Conservation (phyloP, 2,329 filamentous ascomycete genomes). For the Verticillium dahliae region DNA sequence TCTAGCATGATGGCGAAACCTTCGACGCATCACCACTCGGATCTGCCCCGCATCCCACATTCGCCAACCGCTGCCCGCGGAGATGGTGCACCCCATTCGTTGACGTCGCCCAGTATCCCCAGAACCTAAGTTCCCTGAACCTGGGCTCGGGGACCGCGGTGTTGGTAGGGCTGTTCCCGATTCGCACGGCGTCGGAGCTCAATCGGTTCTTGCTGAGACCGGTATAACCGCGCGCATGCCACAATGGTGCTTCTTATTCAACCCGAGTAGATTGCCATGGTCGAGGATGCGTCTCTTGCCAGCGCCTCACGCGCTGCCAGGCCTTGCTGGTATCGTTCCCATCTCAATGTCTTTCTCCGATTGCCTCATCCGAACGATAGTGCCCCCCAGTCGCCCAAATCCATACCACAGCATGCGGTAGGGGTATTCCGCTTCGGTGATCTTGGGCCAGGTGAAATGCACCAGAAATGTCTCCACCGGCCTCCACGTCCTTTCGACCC, state of each 20-base stretch:
- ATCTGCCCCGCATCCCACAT: neutral
- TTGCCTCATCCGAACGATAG: neutral
- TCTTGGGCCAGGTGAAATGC: constrained; percentile 12
- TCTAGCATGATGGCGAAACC: neutral
- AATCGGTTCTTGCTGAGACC: no score
- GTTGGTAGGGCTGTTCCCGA: neutral
- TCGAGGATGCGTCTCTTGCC: neutral
- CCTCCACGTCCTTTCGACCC: neutral
- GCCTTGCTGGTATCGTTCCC: neutral
- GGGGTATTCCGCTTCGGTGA: neutral
- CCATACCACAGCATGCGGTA: neutral
- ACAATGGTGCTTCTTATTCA: no score
- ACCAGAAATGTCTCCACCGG: neutral
- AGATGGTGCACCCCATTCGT: neutral
- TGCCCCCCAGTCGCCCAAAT: neutral
- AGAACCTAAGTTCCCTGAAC: neutral
- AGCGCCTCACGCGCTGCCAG: neutral
- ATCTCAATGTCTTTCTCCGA: neutral
- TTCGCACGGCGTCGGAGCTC: no score
- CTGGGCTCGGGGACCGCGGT: neutral
- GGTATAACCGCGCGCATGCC: no score
- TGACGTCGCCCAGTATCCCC: neutral
- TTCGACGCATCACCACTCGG: neutral
- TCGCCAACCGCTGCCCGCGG: no score
- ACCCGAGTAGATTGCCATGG: neutral